Base-by-base conservation (phyloP, 768 basidiomycete species). In the Naganishia vaughanmartiniae region DNA sequence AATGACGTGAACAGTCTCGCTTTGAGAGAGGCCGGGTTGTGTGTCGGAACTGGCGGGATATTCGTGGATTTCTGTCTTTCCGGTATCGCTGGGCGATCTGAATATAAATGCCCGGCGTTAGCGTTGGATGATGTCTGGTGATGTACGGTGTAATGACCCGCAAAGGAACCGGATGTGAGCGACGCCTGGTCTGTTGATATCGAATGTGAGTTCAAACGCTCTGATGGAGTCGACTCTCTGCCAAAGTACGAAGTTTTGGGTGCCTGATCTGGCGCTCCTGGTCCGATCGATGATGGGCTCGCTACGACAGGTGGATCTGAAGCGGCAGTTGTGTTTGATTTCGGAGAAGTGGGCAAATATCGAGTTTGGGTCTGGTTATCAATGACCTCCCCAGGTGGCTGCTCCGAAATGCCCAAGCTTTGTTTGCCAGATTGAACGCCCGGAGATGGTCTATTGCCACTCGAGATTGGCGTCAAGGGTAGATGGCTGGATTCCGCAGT, bases 181-280 rank as follows among this genome's bases (percentile, higher is more conserved):
- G 60, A 63, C 28, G 39, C 60, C 30, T 63, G 60, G 30, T 63
- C 60, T 24, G 36, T 63, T 30, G 60, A 63, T 1, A 26, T 28
- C 60, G 60, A 63, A n/a, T 63, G 30, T 2, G 60, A 63, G 30
- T 63, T 63, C 2, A 63, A 42, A n/a, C 60, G 60, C 39, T 63
- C 39, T 42, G 60, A 63, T 34, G 39, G 60, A 3, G 39, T 63
- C 24, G 60, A 63, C 2, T 42, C 60, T 45, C 39, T 39, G 24
- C 60, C 60, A 45, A 63, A 63, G 42, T 63, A 42, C 34, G 60
- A 63, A 19, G 30, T 26, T 24, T 4, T 46, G 1, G 6, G 30
- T 7, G 60, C 42, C 39, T 63, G 60, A 4, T 63, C 60, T 26
- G 42, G 26, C 14, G 5, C 28, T 30, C 39, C 39, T 34, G 36